Base-by-base conservation (phyloP, 306 rosid genomes). In the Calophaca sinica region DNA sequence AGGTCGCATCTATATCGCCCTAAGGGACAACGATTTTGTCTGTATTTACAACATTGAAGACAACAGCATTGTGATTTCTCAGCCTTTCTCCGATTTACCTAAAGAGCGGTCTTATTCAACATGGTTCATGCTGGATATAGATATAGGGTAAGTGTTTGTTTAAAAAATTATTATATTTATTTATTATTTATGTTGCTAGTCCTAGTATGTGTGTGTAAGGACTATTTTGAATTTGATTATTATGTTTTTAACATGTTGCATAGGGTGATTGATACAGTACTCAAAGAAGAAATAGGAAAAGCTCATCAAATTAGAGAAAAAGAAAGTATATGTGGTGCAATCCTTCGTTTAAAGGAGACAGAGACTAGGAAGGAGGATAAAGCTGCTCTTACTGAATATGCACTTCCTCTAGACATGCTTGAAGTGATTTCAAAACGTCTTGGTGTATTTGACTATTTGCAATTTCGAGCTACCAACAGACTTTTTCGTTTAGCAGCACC, bases 201-300 rank as follows among this genome's bases (percentile, higher is more conserved):
- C 26, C 26, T 20, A 20, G 26, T 20, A 20, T 20, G 26, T 20
- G 26, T 20, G 26, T 20, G 26, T 20, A 1, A 20, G 26, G 26
- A 20, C 26, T 20, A 20, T 20, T 20, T 20, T 20, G 26, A 20
- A 1, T 20, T 20, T 20, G 26, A 20, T 20, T 20, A 20, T 20
- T 20, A 20, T 20, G 5, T 36, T 59, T 54, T 54, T 26, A 54
- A 54, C 2, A 7, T 20, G 26, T 20, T 20, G 26, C 26, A 1
- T 20, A 20, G 26, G 26, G 1, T 20, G 26, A 20, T 20, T 20
- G 26, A 20, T 20, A 35, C 11, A 0, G 26, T 20, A 0, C 20
- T 61, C 29, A 61, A 33, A 61, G 11, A 61, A 35, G 64, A 59
- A 10, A 59, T 31, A 10, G 38, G 64, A 59, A 61, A 61, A 35